These are phyloP conservation scores for Lantana camara DNA, from an alignment of 257 asterid species.

Conservation along the genomic window DNA sequence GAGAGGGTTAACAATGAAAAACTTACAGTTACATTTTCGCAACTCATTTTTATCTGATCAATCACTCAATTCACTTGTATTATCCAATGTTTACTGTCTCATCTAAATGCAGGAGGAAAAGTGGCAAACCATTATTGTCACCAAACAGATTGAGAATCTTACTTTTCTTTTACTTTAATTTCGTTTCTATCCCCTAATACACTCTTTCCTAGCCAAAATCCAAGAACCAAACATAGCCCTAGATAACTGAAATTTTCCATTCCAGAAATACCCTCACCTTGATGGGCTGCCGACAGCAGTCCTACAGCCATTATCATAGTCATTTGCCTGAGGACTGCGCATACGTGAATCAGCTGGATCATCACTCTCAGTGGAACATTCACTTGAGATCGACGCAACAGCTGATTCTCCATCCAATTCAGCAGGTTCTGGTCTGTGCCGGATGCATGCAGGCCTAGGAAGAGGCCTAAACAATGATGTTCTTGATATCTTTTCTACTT, in stretches of 20 bases:
- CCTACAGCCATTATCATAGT: conserved; percentile 73
- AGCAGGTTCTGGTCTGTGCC: conserved; percentile 66
- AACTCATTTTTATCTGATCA: too few relatives aligned
- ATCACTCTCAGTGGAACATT: conserved; percentile 81
- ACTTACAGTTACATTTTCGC: too few relatives aligned
- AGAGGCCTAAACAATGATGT: conserved; percentile 70
- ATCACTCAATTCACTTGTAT: too few relatives aligned
- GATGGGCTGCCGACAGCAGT: conserved; percentile 81
- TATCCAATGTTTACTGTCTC: too few relatives aligned
- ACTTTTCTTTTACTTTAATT: too few relatives aligned
- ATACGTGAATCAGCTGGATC: conserved; percentile 75
- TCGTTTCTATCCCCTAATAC: too few relatives aligned
- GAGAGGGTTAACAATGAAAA: too few relatives aligned
- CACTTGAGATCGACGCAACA: conserved; percentile 82
- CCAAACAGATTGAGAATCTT: too few relatives aligned
- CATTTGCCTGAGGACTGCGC: conserved; percentile 77
- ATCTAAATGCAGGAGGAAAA: too few relatives aligned
- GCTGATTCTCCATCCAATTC: conserved; percentile 69
- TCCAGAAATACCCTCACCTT: conserved; percentile 57
- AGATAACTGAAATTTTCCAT: background rate
- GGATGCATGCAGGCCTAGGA: conserved; percentile 85
- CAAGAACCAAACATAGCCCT: too few relatives aligned
- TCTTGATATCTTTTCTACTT: conserved; percentile 54
- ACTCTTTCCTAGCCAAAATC: too few relatives aligned
- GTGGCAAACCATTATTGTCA: too few relatives aligned